Conservation (phyloP, 306 rosid species). For the Malus orientalis region DNA sequence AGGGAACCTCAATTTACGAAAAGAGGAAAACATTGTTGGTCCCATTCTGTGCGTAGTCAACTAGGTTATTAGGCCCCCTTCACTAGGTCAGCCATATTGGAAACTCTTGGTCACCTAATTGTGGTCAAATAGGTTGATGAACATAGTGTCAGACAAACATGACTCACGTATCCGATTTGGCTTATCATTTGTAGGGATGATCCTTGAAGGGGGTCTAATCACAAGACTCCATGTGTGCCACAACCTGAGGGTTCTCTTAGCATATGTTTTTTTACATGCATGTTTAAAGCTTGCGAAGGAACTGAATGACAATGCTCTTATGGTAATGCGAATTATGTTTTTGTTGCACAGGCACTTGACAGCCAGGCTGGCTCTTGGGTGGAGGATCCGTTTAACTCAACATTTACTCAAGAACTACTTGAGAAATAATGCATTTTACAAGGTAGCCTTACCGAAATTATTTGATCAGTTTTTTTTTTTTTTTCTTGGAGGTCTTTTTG, state of each 20-base stretch:
- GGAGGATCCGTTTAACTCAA: constrained; percentile 93
- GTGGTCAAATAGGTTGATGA: background rate
- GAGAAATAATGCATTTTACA: constrained; percentile 88
- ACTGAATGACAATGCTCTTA: background rate
- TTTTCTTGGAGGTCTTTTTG: background rate
- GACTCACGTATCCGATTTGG: background rate
- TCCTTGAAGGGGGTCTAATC: background rate
- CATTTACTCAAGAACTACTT: constrained; percentile 77
- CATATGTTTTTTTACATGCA: background rate
- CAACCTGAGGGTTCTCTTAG: background rate
- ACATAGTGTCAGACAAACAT: background rate
- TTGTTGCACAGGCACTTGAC: constrained; percentile 68
- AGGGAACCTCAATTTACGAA: background rate
- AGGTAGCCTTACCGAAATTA: constrained; percentile 44
- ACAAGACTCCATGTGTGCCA: background rate
- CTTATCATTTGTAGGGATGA: background rate
- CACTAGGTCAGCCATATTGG: background rate
- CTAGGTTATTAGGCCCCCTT: background rate
- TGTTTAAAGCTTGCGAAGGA: background rate
- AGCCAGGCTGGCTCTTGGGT: constrained; percentile 87
- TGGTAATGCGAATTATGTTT: background rate
- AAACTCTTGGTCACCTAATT: background rate
- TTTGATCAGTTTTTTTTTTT: background rate
- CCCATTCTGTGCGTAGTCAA: background rate
- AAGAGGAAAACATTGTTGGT: background rate